Percentiles rank a stretch among this genome's conserved stretches.
These are phyloP conservation scores for Chlamydomonas urium DNA, from an alignment of 139 green algal species.

Conservation along the genomic window DNA sequence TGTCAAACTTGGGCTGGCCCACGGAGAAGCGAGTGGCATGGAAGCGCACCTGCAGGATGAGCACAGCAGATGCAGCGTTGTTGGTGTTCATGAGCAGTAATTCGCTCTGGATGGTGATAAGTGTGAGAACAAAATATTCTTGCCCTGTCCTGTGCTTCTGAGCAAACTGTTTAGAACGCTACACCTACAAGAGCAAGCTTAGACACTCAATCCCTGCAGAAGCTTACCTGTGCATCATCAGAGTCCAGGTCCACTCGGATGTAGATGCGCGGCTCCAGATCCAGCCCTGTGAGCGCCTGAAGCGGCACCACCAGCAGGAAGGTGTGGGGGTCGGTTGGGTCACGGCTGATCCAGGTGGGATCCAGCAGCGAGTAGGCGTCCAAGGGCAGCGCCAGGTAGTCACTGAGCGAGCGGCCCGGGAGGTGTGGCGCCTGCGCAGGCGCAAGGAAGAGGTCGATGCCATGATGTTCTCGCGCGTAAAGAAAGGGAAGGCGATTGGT, in stretches of 20 bases:
- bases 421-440: constrained; percentile 11
- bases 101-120: no score
- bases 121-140: no score
- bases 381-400: constrained; percentile 44
- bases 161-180: no score
- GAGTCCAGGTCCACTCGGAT: constrained; percentile 38
- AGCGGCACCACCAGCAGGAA: constrained; percentile 47
- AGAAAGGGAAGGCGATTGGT: neutral
- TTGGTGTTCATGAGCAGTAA: no score
- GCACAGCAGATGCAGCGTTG: no score
- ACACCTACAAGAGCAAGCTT: no score
- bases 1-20: constrained; percentile 39
- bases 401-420: constrained; percentile 14
- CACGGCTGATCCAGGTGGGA: constrained; percentile 27
- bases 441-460: neutral
- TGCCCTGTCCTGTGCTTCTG: no score
- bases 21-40: constrained; percentile 28
- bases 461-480: neutral
- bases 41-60: constrained; percentile 39
- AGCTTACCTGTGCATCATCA: constrained; percentile 23
- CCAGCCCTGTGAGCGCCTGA: constrained; percentile 35
- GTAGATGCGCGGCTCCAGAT: constrained; percentile 35
- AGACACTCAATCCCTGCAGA: no score
- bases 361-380: constrained; percentile 51
- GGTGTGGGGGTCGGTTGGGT: constrained; percentile 4